Conservation (phyloP, 352 stramenopile genomes). For the Peronosclerospora sorghi region DNA sequence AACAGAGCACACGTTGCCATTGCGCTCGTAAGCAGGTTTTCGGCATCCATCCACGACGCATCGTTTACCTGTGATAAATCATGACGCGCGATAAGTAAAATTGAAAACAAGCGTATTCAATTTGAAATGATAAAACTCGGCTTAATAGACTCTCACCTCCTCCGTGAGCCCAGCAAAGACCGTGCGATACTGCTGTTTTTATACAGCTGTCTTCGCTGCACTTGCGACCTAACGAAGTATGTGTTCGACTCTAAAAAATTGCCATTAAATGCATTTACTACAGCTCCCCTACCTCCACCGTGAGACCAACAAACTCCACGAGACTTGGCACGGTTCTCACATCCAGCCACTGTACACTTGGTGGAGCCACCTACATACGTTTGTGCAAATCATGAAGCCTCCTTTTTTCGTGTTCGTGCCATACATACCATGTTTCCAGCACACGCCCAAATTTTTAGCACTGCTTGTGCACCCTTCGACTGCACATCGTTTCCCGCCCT, state of each 20-base stretch:
- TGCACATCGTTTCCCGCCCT: conserved; percentile 63
- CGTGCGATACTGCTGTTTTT: conserved; percentile 71
- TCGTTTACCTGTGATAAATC: conserved; percentile 39
- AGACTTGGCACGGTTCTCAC: conserved; percentile 65
- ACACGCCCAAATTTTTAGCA: conserved; percentile 65
- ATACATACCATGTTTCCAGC: conserved; percentile 61
- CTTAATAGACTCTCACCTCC: conserved; percentile 32
- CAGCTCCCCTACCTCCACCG: conserved; percentile 32
- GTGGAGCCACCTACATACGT: conserved; percentile 44
- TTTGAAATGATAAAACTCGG: conserved; percentile 4
- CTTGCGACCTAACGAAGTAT: conserved; percentile 27
- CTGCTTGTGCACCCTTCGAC: conserved; percentile 54
- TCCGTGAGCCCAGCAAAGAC: conserved; percentile 70
- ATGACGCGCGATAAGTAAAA: neutral
- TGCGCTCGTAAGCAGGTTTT: conserved; percentile 69
- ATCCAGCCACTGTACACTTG: conserved; percentile 53
- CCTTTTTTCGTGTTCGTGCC: conserved; percentile 20
- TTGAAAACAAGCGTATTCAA: neutral
- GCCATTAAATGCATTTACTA: neutral
- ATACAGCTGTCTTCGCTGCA: conserved; percentile 46
- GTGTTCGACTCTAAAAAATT: neutral
- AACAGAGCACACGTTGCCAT: conserved; percentile 54
- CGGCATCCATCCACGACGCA: conserved; percentile 57
- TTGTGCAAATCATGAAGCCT: conserved; percentile 29
- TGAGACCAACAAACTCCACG: conserved; percentile 74